Conservation (phyloP, 495 filamentous ascomycete genomes). For the Tuber calosporum region DNA sequence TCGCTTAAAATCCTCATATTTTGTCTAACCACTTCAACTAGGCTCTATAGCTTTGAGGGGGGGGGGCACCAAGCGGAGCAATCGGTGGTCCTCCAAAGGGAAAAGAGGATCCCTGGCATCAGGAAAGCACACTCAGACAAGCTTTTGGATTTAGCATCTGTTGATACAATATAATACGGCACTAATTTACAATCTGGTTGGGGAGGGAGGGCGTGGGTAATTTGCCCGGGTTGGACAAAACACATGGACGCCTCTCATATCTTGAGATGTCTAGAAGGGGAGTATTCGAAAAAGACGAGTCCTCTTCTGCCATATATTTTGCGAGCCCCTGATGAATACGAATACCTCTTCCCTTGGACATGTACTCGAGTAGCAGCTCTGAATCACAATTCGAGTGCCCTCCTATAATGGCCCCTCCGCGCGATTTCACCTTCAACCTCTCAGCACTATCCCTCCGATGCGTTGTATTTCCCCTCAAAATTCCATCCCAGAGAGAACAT, state of each 20-base stretch:
- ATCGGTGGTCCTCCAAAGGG: neutral
- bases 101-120: neutral
- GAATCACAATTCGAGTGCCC: neutral
- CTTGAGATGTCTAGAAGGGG: neutral
- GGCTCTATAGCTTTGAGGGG: neutral
- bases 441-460: neutral
- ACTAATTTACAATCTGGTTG: no score
- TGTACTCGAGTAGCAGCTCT: neutral
- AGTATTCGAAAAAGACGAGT: no score
- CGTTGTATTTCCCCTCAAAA: neutral
- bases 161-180: neutral
- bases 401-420: neutral
- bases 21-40: neutral
- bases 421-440: neutral
- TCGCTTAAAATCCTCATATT: neutral
- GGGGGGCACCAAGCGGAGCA: neutral
- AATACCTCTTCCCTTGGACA: no score
- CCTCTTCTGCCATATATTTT: no score
- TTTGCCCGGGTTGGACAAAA: neutral
- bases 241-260: neutral
- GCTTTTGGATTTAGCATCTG: neutral
- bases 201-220: neutral
- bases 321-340: no score
- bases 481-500: neutral
- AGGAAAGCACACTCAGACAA: neutral